Base-by-base conservation (phyloP, 768 basidiomycete genomes). In the Termitomyces sp. region DNA sequence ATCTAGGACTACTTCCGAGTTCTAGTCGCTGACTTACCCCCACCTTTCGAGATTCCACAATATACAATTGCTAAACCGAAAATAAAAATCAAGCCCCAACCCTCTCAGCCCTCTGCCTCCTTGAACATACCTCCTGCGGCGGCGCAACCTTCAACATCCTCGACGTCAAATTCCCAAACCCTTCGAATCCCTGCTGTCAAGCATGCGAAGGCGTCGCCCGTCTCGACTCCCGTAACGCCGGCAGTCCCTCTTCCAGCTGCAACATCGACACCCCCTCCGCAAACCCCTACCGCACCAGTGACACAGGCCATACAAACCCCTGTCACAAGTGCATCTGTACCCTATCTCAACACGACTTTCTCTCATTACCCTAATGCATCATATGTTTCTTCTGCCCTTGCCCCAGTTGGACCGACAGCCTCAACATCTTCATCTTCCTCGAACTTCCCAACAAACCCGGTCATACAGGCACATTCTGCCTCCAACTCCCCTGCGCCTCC, bases 11-110 rank as follows among this genome's bases (percentile, higher is more conserved):
- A 84, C 67, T 93, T 93, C 70, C 84, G 85, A 31, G 80, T 84
- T 65, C 73, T 93, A 15, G 88, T 93, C 88, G 79, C 90, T 8
- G 91, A 92, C 70, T 77, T 94, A 17, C 91, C 92, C 1, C 65
- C 83, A 1, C 88, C 87, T 2, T 81, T 81, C 68, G 63, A 85
- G n/a, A 78, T 92, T 50, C 76, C 86, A 12, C 82, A 86, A 62
- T 91, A 92, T 66, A 63, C 82, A 32, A 73, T 81, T 4, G 76
- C 84, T 6, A 66, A 73, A 46, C 80, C 81, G 15, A 94, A 88
- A 75, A 88, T 94, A 60, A 92, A 85, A 71, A 81, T 93, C 45
- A 91, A 84, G 46, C 83, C 87, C n/a, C 65, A 72, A 20, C 65
- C 76, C n/a, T 67, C 76, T 10, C 74, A 77, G 47, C 63, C 75